These are phyloP conservation scores for Albophoma yamanashiensis DNA, from an alignment of 2,329 filamentous ascomycete species.

Conservation along the genomic window DNA sequence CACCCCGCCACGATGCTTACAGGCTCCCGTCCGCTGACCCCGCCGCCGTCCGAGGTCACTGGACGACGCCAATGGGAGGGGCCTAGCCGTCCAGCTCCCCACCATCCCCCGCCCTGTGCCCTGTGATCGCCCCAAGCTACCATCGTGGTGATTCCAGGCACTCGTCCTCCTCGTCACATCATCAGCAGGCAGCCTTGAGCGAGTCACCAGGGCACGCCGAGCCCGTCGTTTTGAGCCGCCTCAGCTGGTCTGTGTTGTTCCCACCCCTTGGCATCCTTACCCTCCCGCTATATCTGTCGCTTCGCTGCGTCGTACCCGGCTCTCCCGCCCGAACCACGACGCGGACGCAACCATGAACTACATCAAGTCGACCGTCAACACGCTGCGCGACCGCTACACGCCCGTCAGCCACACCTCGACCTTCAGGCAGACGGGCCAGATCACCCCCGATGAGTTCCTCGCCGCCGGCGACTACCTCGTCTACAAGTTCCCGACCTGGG, in stretches of 20 bases:
- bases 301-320: neutral
- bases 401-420: slow-evolving; percentile 84
- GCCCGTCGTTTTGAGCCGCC: neutral
- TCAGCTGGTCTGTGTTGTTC: neutral
- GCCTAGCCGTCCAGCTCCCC: neutral
- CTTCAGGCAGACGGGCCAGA: slow-evolving; percentile 87
- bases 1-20: neutral
- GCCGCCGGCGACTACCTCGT: slow-evolving; percentile 94
- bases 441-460: slow-evolving; percentile 95
- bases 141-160: slow-evolving; percentile 1
- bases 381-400: slow-evolving; percentile 82
- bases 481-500: slow-evolving; percentile 98
- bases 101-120: slow-evolving; percentile 10
- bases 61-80: slow-evolving; percentile 2
- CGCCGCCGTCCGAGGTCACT: neutral
- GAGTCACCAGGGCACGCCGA: slow-evolving; percentile 5
- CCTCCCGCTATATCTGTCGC: neutral
- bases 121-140: slow-evolving; percentile 18
- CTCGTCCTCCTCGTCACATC: slow-evolving; percentile 3
- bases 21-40: neutral
- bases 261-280: neutral
- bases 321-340: neutral
- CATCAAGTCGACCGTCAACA: slow-evolving; percentile 86
- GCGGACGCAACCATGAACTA: slow-evolving; percentile 57
- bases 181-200: slow-evolving; percentile 1